Percentiles rank a stretch among this genome's conserved stretches.
Conservation (phyloP, 108 stramenopile species). For the Cylindrotheca fusiformis region DNA sequence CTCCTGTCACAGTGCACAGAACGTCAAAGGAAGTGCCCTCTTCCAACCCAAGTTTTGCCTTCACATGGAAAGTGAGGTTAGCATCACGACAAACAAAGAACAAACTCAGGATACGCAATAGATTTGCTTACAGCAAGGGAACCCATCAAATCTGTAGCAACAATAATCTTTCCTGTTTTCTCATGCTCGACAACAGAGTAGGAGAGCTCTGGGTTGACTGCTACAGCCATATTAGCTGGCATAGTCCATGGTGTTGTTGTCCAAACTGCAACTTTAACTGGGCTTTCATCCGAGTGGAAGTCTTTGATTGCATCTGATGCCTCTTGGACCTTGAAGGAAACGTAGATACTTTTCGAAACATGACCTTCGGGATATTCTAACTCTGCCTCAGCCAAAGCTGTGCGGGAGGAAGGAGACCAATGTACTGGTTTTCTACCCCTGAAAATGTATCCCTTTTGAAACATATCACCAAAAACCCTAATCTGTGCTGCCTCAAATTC, state of each 20-base stretch:
- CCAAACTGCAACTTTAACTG: constrained; percentile 87
- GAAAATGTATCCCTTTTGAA: constrained; percentile 92
- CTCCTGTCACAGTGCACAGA: constrained; percentile 54
- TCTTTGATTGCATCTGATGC: constrained; percentile 60
- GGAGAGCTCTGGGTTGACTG: constrained; percentile 86
- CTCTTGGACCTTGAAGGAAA: constrained; percentile 77
- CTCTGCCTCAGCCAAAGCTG: constrained; percentile 98
- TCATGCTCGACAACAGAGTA: constrained; percentile 86
- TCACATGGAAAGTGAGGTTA: neutral
- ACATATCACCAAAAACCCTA: constrained; percentile 96
- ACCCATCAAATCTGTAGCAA: constrained; percentile 75
- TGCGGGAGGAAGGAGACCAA: constrained; percentile 95
- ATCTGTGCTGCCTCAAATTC: constrained; percentile 97
- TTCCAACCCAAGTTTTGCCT: constrained; percentile 68
- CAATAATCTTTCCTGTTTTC: constrained; percentile 70
- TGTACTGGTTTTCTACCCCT: constrained; percentile 97
- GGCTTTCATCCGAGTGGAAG: constrained; percentile 42
- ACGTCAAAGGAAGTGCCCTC: constrained; percentile 70
- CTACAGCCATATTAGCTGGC: constrained; percentile 93
- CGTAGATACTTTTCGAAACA: constrained; percentile 90
- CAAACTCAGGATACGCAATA: neutral
- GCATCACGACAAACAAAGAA: neutral
- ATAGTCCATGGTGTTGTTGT: constrained; percentile 95
- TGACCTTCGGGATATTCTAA: constrained; percentile 96
- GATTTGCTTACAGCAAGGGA: constrained; percentile 68